A percentile compares a stretch with the other conserved stretches of the same genome.
These are phyloP conservation scores for Mycena belliarum DNA, from an alignment of 768 basidiomycete species.

Conservation along the genomic window DNA sequence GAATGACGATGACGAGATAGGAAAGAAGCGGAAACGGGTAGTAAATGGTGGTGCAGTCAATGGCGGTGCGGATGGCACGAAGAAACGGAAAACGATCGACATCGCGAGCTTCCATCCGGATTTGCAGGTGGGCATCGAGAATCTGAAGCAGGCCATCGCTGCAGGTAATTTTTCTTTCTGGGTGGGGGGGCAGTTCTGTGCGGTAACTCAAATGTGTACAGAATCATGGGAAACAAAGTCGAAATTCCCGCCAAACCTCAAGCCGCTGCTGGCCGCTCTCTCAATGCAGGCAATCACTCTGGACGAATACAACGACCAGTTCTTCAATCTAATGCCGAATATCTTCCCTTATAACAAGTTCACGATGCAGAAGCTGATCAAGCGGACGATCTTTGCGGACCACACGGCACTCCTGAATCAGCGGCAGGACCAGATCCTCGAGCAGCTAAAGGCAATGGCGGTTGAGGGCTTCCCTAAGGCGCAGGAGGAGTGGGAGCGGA, in stretches of 20 bases:
- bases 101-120: constrained; percentile 72
- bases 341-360: constrained; percentile 95
- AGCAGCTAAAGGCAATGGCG: constrained; percentile 61
- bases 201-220: constrained; percentile 29
- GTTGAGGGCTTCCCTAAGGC: constrained; percentile 68
- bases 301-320: constrained; percentile 91
- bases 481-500: constrained; percentile 76
- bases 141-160: constrained; percentile 59
- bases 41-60: no score
- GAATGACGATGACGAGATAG: constrained; percentile 34
- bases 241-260: constrained; percentile 85
- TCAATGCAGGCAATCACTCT: constrained; percentile 78
- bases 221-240: constrained; percentile 81
- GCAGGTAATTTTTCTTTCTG: constrained; percentile 43
- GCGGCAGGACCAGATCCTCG: constrained; percentile 68
- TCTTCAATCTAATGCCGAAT: constrained; percentile 85
- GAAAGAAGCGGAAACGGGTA: constrained; percentile 58
- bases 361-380: constrained; percentile 96
- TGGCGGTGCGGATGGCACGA: constrained; percentile 57
- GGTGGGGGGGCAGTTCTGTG: background rate
- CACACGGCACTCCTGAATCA: constrained; percentile 67
- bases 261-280: constrained; percentile 67
- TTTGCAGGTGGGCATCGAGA: constrained; percentile 60
- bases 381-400: constrained; percentile 79
- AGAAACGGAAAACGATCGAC: constrained; percentile 73